A percentile compares a stretch with the other conserved stretches of the same genome.
These are phyloP conservation scores for Suhomyces atakaporum DNA, from an alignment of 1,139 yeast species.

Conservation along the genomic window DNA sequence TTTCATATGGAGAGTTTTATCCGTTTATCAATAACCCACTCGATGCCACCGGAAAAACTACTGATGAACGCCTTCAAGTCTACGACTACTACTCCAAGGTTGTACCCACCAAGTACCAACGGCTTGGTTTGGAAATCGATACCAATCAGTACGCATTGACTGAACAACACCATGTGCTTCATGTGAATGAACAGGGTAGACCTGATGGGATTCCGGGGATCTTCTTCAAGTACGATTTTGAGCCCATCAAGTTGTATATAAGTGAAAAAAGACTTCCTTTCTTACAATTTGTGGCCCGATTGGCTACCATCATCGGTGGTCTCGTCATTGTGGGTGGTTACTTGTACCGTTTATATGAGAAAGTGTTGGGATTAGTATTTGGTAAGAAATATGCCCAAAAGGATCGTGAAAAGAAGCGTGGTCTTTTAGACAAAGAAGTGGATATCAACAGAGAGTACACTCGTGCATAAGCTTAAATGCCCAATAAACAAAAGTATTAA, in stretches of 20 bases:
- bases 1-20: constrained; percentile 87
- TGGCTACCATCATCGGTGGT: constrained; percentile 82
- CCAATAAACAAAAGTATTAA: too few relatives aligned
- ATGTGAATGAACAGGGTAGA: constrained; percentile 24
- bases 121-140: constrained; percentile 69
- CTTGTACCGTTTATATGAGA: constrained; percentile 51
- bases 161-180: constrained; percentile 42
- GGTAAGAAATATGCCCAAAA: constrained; percentile 55
- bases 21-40: constrained; percentile 86
- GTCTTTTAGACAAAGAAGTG: constrained; percentile 26
- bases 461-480: too few relatives aligned
- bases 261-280: constrained; percentile 76
- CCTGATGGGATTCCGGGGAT: constrained; percentile 69
- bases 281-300: constrained; percentile 70
- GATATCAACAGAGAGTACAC: constrained; percentile 1
- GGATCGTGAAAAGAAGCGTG: constrained; percentile 54
- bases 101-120: constrained; percentile 78
- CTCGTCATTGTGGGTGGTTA: constrained; percentile 55
- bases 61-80: constrained; percentile 45
- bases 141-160: constrained; percentile 88
- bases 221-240: constrained; percentile 81
- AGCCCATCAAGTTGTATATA: constrained; percentile 73
- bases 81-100: constrained; percentile 73
- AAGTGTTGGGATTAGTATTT: constrained; percentile 40
- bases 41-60: constrained; percentile 66